Evolutionary conservation across 768 basidiomycete species (phyloP), one percentile per base, ranked within the genome.

Genomic region (Termitomyces sp.): DNA sequence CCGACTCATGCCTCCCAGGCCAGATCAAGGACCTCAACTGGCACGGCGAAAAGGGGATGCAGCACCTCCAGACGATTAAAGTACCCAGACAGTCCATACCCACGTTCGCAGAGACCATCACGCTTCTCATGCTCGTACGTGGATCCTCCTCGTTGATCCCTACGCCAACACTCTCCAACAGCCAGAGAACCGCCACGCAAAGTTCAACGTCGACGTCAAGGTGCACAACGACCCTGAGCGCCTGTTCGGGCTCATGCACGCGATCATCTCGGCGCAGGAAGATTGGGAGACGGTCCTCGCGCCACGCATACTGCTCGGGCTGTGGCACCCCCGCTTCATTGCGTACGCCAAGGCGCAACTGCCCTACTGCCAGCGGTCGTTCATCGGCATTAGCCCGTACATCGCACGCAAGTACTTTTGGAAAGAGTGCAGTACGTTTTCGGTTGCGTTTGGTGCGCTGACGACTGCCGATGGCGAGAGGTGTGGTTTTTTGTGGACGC

Each of bases 251-350:
- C 75, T 94, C 43, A 92, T 97, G 84, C 80, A 90, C 72, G 70
- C 72, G 41, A 76, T 80, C 57, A 84, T 96, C 58, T 76, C 81
- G 14, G 64, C 76, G 7, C 82, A 93, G 59, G 76, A 81, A 1
- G 75, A 81, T 31, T 96, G 88, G 89, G 81, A 92, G 71, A 85
- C 81, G 8, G 69, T 64, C 39, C 83, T 96, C 52, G 92, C 88
- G 1, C 92, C 92, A 0, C 82, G 93, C 18, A 83, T 94, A 65
- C 72, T 93, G 8, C 77, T 92, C 55, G 92, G 90, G 5, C 77
- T 94, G 13, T 94, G 91, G 92, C 94, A 99, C 74, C 94, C 97
- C 8, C 83, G 85, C 51, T 99, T 96, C 76, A 74, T 98, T 46
- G 75, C 73, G 6, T 83, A 83, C 39, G 96, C 96, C 5, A 85